Evolutionary conservation across 129 eudicot genomes (phyloP), one percentile per base, ranked within the genome.

Genomic region (Escallonia herrerae): DNA sequence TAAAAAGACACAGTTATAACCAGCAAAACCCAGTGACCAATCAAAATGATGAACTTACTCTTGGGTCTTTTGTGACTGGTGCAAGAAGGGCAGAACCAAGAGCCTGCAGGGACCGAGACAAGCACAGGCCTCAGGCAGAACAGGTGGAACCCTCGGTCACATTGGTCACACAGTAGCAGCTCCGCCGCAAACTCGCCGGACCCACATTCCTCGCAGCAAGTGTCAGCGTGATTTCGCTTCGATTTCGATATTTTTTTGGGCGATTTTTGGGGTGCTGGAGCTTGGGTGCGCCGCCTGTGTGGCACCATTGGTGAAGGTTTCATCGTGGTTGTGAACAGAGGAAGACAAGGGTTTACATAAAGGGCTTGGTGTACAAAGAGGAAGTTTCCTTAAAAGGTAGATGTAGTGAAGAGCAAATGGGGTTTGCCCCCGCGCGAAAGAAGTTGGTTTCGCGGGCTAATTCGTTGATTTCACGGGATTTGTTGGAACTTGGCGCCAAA

Each of bases 121-220:
- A 93, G 87, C 11, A 86, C 74, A 15, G 98, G 98, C 15, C 79
- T 59, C 60, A 93, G 96, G 65, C 98, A 93, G 43, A 81, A 93
- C 33, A 88, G 60, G 74, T 93, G 98, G 67, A 79, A 88, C 8
- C 98, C 98, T 6, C 70, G 67, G 63, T 93, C 96, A 47, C 98
- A 93, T 8, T 71, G 62, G 71, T 93, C 96, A 68, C 98, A 93
- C 7, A 93, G 67, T n/a, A 93, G 82, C 40, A 93, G 81, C 79
- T 93, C 81, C 22, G 84, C 63, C 44, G 76, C 87, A 6, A 54
- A 64, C 1, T 86, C 77, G 53, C 95, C 98, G 40, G 96, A 91
- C 76, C 96, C 98, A 56, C 98, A 91, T 74, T 85, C 60, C 76
- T 85, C 91, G 54, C 98, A 91, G 61, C 48, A 15, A 3, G 71